Evolutionary conservation across 2,329 filamentous ascomycete species (phyloP), one percentile per base, ranked within the genome.

Genomic region (Fonsecaea nubica): DNA sequence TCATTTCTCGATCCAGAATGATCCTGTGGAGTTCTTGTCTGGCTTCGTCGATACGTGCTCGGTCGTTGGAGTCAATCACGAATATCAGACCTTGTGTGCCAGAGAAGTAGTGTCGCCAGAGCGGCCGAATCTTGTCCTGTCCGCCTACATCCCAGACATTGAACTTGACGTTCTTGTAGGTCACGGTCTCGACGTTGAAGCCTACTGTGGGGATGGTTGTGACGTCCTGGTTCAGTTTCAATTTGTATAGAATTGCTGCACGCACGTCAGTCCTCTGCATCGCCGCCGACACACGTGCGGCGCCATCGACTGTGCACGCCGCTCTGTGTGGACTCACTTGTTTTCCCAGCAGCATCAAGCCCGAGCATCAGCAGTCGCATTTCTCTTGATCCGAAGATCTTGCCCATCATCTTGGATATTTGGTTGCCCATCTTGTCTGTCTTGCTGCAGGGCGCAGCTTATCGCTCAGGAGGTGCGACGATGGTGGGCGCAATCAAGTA

Each of bases 91-190:
- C 95, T 84, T 98, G 95, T 67, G 95, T 98, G 77, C 93, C 90
- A 74, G 89, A 91, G 78, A 96, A 98, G 84, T 98, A 98, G 85
- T 98, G 94, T 82, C 94, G 90, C 94, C 94, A 98, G 68, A 98
- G 84, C 70, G 94, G 94, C 73, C 94, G 88, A 77, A 98, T 98
- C 89, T 98, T 98, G 87, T 98, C 94, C 85, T 98, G 94, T 72
- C 94, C 94, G 81, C 94, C 94, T 67, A 98, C 94, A 84, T 98
- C 94, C 94, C 94, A 98, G 71, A 98, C 94, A 76, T 96, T 98
- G 85, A 98, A 98, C 82, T 97, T 96, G 82, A 97, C 93, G 80
- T 98, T 98, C 87, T 97, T 97, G 86, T 97, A 97, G 73, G 93
- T 96, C 76, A 98, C 93, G 4, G 93, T 96, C 86, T 98, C 94